Evolutionary conservation across 2,329 filamentous ascomycete species (phyloP).

Genomic region (Chaetomiaceae sp.): DNA sequence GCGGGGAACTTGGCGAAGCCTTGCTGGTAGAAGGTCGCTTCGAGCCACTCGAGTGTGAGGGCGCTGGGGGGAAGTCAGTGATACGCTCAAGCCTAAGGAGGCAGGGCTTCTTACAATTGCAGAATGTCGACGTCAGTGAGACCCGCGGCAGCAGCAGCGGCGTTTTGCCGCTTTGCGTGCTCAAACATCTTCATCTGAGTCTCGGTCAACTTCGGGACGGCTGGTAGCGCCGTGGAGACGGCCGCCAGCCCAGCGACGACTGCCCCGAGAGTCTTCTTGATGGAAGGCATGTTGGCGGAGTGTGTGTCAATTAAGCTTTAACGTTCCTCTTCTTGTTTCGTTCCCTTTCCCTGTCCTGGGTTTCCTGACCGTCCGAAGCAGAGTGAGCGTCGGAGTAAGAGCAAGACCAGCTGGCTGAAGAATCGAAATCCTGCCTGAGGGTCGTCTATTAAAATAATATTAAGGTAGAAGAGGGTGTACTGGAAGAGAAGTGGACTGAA

Average conservation of each 20-base stretch:
- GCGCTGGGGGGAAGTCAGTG: constrained; percentile 44
- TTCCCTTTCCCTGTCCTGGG: constrained; percentile 23
- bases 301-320: constrained; percentile 25
- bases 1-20: constrained; percentile 64
- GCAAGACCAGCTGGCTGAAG: constrained; percentile 39
- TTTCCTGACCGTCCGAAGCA: constrained; percentile 24
- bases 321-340: constrained; percentile 23
- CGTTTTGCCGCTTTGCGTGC: constrained; percentile 48
- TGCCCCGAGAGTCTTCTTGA: constrained; percentile 41
- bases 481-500: constrained; percentile 13
- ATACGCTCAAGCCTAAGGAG: background rate
- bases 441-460: constrained; percentile 28
- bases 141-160: constrained; percentile 42
- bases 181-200: constrained; percentile 45
- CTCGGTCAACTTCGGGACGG: constrained; percentile 40
- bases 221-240: constrained; percentile 44
- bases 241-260: constrained; percentile 44
- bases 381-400: constrained; percentile 25
- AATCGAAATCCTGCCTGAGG: constrained; percentile 21
- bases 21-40: constrained; percentile 67
- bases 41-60: constrained; percentile 70
- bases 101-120: constrained; percentile 47
- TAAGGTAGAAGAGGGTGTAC: constrained; percentile 12
- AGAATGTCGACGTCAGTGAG: constrained; percentile 53
- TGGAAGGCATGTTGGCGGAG: constrained; percentile 39